Percentiles rank a stretch among this genome's conserved stretches.
Evolutionary conservation across 1,284 basidiomycete genomes (phyloP).

Genomic region (Mycosarcoma maydis): DNA sequence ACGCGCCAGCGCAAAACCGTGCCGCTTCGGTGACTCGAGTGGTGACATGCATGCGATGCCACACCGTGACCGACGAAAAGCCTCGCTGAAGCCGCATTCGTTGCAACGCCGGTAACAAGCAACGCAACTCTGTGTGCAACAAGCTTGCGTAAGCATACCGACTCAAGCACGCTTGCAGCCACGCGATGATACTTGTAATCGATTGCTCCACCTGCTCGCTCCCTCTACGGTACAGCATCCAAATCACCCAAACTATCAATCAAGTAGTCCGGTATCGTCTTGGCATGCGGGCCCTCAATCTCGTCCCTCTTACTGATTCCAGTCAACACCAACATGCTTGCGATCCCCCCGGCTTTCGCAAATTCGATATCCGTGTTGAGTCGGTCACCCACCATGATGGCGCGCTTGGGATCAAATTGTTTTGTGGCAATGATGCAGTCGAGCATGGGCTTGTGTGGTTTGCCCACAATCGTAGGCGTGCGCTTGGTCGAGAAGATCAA

Average conservation of each 20-base stretch:
- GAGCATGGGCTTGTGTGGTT: conserved; percentile 89
- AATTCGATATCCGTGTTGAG: conserved; percentile 94
- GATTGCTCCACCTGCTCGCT: background rate
- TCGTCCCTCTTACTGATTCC: conserved; percentile 70
- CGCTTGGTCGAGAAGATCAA: conserved; percentile 78
- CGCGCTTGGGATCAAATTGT: conserved; percentile 75
- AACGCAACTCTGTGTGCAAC: too few species aligned
- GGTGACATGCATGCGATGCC: too few species aligned
- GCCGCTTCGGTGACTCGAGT: too few species aligned
- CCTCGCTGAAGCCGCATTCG: too few species aligned
- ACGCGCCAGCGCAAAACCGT: too few species aligned
- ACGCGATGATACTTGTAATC: too few species aligned
- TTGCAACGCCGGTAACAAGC: too few species aligned
- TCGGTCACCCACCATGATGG: conserved; percentile 95
- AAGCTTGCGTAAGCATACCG: too few species aligned
- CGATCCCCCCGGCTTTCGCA: conserved; percentile 82
- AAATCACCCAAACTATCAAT: conserved; percentile 59
- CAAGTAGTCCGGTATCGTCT: conserved; percentile 62
- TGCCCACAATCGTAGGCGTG: conserved; percentile 82
- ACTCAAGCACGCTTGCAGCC: too few species aligned
- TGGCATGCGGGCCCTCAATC: conserved; percentile 71
- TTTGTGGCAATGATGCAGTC: conserved; percentile 91
- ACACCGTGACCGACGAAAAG: too few species aligned
- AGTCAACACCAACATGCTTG: conserved; percentile 91
- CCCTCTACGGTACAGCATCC: conserved; percentile 38